Conservation (phyloP, 768 basidiomycete genomes). For the Suillus occidentalis region DNA sequence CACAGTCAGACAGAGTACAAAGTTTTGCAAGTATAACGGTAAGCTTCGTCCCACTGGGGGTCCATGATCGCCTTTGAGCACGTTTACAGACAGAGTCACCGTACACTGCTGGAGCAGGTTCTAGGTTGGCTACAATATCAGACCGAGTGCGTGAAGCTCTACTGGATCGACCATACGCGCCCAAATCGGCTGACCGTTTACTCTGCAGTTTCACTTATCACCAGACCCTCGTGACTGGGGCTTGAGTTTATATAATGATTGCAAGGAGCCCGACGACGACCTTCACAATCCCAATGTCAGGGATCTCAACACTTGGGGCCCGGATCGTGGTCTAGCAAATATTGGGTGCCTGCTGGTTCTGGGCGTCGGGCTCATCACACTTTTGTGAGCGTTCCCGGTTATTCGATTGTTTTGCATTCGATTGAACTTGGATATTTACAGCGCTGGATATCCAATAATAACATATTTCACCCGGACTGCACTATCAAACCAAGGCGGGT, state of each 20-base stretch:
- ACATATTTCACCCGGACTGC: constrained; percentile 34
- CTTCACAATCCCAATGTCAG: constrained; percentile 63
- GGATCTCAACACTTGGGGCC: constrained; percentile 18
- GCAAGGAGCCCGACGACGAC: constrained; percentile 67
- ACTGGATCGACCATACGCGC: neutral
- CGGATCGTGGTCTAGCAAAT: constrained; percentile 62
- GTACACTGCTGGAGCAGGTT: constrained; percentile 44
- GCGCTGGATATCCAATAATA: constrained; percentile 46
- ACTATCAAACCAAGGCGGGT: constrained; percentile 40
- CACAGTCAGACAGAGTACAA: constrained; percentile 21
- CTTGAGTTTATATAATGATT: constrained; percentile 51
- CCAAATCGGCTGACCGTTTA: neutral
- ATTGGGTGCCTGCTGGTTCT: constrained; percentile 67
- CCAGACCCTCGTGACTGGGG: constrained; percentile 71
- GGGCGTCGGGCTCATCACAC: constrained; percentile 43
- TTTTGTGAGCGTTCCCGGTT: constrained; percentile 53
- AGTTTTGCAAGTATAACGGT: constrained; percentile 30
- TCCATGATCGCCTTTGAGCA: neutral
- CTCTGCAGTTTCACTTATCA: constrained; percentile 56
- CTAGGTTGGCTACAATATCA: constrained; percentile 37
- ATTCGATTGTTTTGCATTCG: neutral
- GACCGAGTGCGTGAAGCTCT: constrained; percentile 38
- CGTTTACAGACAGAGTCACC: constrained; percentile 27
- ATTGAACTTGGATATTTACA: constrained; percentile 12
- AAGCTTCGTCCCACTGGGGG: neutral